A percentile compares a stretch with the other conserved stretches of the same genome.
Conservation (phyloP, 2,329 filamentous ascomycete species). For the Ophiosphaerella narmari region DNA sequence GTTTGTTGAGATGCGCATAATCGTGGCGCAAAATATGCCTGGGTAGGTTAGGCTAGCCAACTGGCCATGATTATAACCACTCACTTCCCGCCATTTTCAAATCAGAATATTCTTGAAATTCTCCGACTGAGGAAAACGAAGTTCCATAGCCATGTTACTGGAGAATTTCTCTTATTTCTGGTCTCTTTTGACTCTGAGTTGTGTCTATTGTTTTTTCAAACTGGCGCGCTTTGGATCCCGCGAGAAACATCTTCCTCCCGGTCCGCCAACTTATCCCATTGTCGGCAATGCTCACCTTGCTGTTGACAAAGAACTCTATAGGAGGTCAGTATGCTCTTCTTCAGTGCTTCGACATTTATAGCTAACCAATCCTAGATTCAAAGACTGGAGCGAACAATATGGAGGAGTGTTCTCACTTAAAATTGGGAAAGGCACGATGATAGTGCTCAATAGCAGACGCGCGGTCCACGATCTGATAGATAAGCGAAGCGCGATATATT, state of each 20-base stretch:
- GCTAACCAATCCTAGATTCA: constrained; percentile 15
- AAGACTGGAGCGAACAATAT: constrained; percentile 28
- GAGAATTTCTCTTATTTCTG: constrained; percentile 10
- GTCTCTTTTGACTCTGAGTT: constrained; percentile 4
- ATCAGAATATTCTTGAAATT: background rate
- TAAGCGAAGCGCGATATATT: constrained; percentile 22
- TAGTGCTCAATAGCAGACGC: constrained; percentile 21
- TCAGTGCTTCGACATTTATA: constrained; percentile 2
- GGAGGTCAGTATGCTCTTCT: constrained; percentile 12
- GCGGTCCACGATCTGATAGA: constrained; percentile 25
- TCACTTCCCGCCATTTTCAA: background rate
- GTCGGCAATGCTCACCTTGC: constrained; percentile 31
- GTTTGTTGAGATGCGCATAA: background rate
- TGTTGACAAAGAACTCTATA: constrained; percentile 20
- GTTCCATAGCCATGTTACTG: constrained; percentile 4
- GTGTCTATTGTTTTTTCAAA: constrained; percentile 17
- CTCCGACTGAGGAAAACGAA: background rate
- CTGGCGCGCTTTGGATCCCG: constrained; percentile 25
- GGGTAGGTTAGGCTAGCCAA: background rate
- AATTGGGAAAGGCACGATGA: constrained; percentile 22
- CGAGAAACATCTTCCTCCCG: constrained; percentile 32
- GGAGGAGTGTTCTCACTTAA: constrained; percentile 23
- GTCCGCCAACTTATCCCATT: constrained; percentile 32
- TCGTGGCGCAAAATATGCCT: background rate
- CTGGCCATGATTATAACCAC: background rate